Evolutionary conservation across 2,329 filamentous ascomycete species (phyloP).

Genomic region (Sodiomyces alkalinus): DNA sequence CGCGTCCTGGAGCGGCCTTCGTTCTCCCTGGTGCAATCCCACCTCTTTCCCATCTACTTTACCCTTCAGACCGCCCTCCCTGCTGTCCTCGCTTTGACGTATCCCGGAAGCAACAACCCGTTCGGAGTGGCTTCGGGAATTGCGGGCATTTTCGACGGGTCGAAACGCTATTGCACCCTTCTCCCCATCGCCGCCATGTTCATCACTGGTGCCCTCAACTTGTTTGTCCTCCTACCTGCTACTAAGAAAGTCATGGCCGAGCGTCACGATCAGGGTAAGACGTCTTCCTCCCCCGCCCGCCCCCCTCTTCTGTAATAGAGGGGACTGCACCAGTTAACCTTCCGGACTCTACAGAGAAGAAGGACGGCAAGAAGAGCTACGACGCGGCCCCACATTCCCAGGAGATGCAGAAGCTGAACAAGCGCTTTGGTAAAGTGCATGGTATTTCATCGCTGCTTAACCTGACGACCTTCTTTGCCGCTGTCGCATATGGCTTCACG

Average conservation of each 20-base stretch:
- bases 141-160: constrained; percentile 39
- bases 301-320: not conserved
- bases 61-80: constrained; percentile 65
- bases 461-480: constrained; percentile 51
- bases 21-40: constrained; percentile 68
- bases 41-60: constrained; percentile 83
- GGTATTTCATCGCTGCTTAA: constrained; percentile 72
- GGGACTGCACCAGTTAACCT: not conserved
- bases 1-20: constrained; percentile 60
- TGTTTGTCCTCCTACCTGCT: constrained; percentile 55
- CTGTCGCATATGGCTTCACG: constrained; percentile 63
- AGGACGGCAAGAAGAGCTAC: constrained; percentile 78
- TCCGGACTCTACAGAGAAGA: constrained; percentile 42
- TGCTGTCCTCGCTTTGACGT: constrained; percentile 60
- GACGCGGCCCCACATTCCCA: constrained; percentile 65
- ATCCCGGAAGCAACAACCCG: constrained; percentile 44
- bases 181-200: constrained; percentile 56
- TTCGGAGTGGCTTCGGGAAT: constrained; percentile 32
- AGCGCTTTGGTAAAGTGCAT: constrained; percentile 64
- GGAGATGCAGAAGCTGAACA: constrained; percentile 72
- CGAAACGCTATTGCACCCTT: constrained; percentile 49
- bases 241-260: constrained; percentile 62
- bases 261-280: constrained; percentile 63
- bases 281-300: constrained; percentile 1
- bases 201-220: constrained; percentile 55